Evolutionary conservation across 352 stramenopile species (phyloP), one percentile per base, ranked within the genome.

Genomic region (Phytophthora citricola): DNA sequence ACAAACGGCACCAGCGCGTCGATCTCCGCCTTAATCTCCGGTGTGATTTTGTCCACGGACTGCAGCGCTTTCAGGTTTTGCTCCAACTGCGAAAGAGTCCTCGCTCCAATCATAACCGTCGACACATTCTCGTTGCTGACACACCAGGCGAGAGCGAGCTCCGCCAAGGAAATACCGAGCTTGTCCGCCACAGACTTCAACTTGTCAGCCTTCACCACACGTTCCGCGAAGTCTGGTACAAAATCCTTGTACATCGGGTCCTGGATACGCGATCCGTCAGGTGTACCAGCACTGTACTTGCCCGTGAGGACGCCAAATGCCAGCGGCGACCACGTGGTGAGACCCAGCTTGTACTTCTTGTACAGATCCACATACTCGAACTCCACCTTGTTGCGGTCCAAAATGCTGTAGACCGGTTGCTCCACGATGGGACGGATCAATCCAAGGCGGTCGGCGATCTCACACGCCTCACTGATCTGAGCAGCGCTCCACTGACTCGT

Each of bases 131-230:
- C 31, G 41, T 91, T 91, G 6, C 66, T 69, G 4, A 76, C 38
- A 26, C 73, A 83, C 83, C 81, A 92, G 31, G 78, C 83, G 31
- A 91, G 58, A 1, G 83, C 78, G 29, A 91, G 66, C 29, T 78
- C 75, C 2, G 68, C 58, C 15, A 83, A 51, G 11, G 58, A 71
- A 46, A 79, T 81, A 2, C 67, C 76, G 8, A 90, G 47, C 52
- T 84, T 43, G 10, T 76, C 63, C 2, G 77, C 75, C 22, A 84
- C 56, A 11, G 68, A 52, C 39, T 81, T 69, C 1, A 81, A 51
- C 47, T 74, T 58, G 56, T 78, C 48, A 17, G 64, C 53, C 39
- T 79, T 79, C 27, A 53, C 54, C 3, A 69, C 66, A 0, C 46
- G 44, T 2, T 69, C 52, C 4, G 39, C 48, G 8, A 73, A 51